Conservation (phyloP, 768 basidiomycete genomes). For the Trametes cinnabarina region DNA sequence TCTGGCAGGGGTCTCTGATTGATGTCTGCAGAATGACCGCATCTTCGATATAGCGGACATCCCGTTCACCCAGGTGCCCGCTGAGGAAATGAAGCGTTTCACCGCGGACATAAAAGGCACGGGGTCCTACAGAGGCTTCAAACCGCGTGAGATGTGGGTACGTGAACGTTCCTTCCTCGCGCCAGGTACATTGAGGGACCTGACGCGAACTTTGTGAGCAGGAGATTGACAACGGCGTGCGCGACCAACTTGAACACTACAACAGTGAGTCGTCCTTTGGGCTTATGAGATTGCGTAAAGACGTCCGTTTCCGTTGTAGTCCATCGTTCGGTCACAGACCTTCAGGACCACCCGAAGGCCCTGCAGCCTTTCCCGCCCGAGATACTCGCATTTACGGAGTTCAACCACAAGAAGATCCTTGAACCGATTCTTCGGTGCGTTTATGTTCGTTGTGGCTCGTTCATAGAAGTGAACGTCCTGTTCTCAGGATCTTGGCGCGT, state of each 20-base stretch:
- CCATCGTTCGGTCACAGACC: constrained; percentile 47
- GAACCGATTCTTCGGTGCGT: constrained; percentile 44
- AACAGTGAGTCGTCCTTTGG: constrained; percentile 40
- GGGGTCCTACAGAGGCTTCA: constrained; percentile 56
- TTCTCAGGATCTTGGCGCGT: constrained; percentile 38
- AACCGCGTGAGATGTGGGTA: constrained; percentile 54
- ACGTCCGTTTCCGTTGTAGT: constrained; percentile 33
- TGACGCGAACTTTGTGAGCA: constrained; percentile 20
- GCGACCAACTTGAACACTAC: constrained; percentile 63
- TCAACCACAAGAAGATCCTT: constrained; percentile 50
- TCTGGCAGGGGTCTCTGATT: not conserved
- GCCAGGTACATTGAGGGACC: no score
- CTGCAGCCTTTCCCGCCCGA: constrained; percentile 54
- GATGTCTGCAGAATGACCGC: constrained; percentile 28
- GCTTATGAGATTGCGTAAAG: not conserved
- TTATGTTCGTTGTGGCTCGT: not conserved
- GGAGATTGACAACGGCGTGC: constrained; percentile 62
- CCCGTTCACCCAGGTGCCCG: constrained; percentile 32
- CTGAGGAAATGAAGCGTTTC: constrained; percentile 33
- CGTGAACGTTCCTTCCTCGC: not conserved
- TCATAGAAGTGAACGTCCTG: not conserved
- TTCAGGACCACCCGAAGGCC: constrained; percentile 44
- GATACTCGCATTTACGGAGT: constrained; percentile 45
- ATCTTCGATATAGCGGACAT: constrained; percentile 38
- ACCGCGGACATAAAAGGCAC: constrained; percentile 35